These are phyloP conservation scores for Lactarius sanguifluus DNA, from an alignment of 768 basidiomycete genomes.

Conservation along the genomic window DNA sequence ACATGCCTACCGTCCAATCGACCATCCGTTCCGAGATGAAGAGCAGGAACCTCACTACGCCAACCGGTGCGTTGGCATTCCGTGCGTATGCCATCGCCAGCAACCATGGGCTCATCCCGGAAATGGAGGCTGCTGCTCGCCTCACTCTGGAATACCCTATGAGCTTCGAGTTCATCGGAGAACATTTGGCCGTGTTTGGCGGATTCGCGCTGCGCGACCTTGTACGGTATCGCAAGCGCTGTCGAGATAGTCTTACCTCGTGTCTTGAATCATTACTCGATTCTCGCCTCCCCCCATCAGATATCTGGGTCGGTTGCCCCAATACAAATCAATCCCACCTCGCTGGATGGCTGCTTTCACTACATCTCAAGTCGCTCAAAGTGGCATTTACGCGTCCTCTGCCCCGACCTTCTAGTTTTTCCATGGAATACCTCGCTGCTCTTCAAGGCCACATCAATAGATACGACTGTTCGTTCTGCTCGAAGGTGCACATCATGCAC, in stretches of 20 bases:
- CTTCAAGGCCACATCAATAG: constrained; percentile 5
- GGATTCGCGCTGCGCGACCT: constrained; percentile 15
- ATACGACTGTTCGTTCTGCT: constrained; percentile 10
- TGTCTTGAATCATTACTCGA: constrained; percentile 12
- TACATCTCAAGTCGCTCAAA: not conserved
- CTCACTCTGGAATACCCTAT: constrained; percentile 14
- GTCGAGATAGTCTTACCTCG: constrained; percentile 14
- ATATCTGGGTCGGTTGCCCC: constrained; percentile 18
- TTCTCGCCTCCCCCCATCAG: constrained; percentile 10
- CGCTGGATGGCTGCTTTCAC: constrained; percentile 1
- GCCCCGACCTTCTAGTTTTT: not conserved
- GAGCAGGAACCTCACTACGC: constrained; percentile 2
- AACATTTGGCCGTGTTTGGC: constrained; percentile 1
- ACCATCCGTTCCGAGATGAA: constrained; percentile 8
- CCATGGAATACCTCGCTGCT: constrained; percentile 6
- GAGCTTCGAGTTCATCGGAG: constrained; percentile 17
- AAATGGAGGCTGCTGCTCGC: constrained; percentile 10
- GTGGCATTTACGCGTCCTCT: not conserved
- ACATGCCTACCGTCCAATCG: not conserved
- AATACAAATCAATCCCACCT: not conserved
- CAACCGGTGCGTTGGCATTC: constrained; percentile 14
- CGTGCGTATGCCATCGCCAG: constrained; percentile 28
- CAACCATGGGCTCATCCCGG: constrained; percentile 5
- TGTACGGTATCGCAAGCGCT: constrained; percentile 11
- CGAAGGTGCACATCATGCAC: constrained; percentile 13